phyloP scores from a whole-genome alignment of 805 yeast genomes.

The Yarrowia sp. region DNA sequence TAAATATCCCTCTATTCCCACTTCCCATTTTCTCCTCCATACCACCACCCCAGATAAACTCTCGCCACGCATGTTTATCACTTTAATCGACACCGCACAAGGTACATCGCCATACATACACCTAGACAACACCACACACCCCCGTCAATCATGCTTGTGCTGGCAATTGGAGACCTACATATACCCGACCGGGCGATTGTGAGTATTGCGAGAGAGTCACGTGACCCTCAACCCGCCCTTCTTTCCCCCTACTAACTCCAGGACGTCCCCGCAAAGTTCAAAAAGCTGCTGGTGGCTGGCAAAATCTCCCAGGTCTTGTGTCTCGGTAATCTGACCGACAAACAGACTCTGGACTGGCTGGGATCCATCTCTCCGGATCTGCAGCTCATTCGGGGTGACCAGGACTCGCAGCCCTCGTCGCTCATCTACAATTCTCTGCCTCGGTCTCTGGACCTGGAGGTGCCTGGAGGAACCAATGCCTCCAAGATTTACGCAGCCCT shows the following conservation, averaged over 20 bases:
- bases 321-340: conserved; percentile 79
- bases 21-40: neutral
- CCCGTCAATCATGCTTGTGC: conserved; percentile 59
- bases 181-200: conserved; percentile 85
- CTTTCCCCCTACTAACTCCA: conserved; percentile 2
- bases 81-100: conserved; percentile 25
- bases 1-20: neutral
- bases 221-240: conserved; percentile 4
- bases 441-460: conserved; percentile 27
- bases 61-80: conserved; percentile 38
- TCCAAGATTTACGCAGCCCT: conserved; percentile 47
- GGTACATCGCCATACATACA: neutral
- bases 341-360: conserved; percentile 67
- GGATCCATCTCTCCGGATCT: conserved; percentile 70
- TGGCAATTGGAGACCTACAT: conserved; percentile 89
- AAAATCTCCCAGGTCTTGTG: conserved; percentile 86
- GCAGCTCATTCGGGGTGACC: conserved; percentile 35
- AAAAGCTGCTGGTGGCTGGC: conserved; percentile 79
- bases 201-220: conserved; percentile 45
- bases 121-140: neutral
- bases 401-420: conserved; percentile 33
- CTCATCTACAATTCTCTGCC: conserved; percentile 17
- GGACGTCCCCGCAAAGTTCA: conserved; percentile 57
- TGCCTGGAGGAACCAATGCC: conserved; percentile 11
- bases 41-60: conserved; percentile 10